Base-by-base conservation (phyloP, 2,329 filamentous ascomycete species). In the Aspergillus sp. region DNA sequence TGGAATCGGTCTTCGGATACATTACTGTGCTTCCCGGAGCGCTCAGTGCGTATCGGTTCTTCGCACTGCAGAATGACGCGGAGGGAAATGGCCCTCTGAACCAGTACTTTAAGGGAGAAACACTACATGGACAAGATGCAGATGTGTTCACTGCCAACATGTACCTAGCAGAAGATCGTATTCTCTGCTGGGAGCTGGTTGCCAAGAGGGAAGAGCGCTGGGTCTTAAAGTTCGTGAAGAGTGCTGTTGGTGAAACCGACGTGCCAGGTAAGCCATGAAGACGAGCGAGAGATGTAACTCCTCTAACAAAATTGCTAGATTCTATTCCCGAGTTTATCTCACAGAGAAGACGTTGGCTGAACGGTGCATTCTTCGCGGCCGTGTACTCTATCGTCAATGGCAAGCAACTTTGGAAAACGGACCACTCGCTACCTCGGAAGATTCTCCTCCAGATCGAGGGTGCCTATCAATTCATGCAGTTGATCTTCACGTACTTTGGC, bases 71-170 rank as follows among this genome's bases (percentile, higher is more conserved):
- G 73, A 99, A 99, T 71, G 95, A 99, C 72, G 90, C 94, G 72
- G 97, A 91, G 7, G 96, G 95, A 0, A 92, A 97, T 72, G 95
- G 95, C 0, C 95, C 95, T 0, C 81, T 99, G 53, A 97, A 93
- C 73, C 95, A 98, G 78, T 99, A 99, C 76, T 99, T 99, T 86
- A 98, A 98, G 81, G 96, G 96, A 66, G 95, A 99, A 78, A 98
- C 94, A 1, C 82, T 99, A 25, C 95, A 98, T 72, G 95, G 95
- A 13, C 91, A 96, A 69, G 92, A 97, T 74, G 95, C 96, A 9
- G 94, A 97, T 75, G 92, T 98, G 3, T 98, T 98, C 73, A 97
- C 94, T 0, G 93, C 95, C 38, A 99, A 99, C 78, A 99, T 99
- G 95, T 99, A 98, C 74, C 86, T 99, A 60, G 95, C 95, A 58